Evolutionary conservation across 1,139 yeast genomes (phyloP), one percentile per base, ranked within the genome.

Genomic region (Taiozyma sp.): DNA sequence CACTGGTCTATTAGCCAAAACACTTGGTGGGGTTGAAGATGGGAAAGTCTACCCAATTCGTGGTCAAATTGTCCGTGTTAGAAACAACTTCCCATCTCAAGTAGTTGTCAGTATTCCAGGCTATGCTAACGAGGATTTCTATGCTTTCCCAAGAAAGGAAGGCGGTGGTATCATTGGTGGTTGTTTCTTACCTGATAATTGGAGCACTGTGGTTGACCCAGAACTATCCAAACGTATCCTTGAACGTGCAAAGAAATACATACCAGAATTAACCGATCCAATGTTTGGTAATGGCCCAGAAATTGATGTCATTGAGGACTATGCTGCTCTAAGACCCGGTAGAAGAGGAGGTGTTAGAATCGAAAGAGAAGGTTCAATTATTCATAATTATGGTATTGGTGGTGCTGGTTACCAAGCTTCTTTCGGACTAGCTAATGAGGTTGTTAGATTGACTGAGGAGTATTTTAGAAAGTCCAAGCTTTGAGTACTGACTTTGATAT

Each of bases 101-200:
- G 80, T 81, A 56, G 68, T 69, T 14, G 75, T 82, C 3, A 66
- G 85, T 47, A 83, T 62, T 16, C 56, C 48, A 45, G 54, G 57
- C 39, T 51, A 55, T 54, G 43, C 49, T 11, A 55, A 56, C 48
- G 60, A 57, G 50, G 73, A 60, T 51, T 58, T 72, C 50, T 55
- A 66, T 53, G 57, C 65, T 43, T 65, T 66, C 52, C 70, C 70
- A 34, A 55, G 70, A 44, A 64, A 61, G 28, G 72, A 80, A 59
- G 89, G 89, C 4, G 90, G 89, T 1, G 68, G 81, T 29, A 81
- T 85, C 48, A 65, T 85, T 21, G 93, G 93, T 1, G 91, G 91
- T 6, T 80, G 88, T 0, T 82, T 81, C 58, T 53, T 60, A 1
- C 57, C 61, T 14, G 54, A 60, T 42, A 60, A 64, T 28, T 64